Evolutionary conservation across 2,329 filamentous ascomycete species (phyloP).

Genomic region (Diaporthe batatas): DNA sequence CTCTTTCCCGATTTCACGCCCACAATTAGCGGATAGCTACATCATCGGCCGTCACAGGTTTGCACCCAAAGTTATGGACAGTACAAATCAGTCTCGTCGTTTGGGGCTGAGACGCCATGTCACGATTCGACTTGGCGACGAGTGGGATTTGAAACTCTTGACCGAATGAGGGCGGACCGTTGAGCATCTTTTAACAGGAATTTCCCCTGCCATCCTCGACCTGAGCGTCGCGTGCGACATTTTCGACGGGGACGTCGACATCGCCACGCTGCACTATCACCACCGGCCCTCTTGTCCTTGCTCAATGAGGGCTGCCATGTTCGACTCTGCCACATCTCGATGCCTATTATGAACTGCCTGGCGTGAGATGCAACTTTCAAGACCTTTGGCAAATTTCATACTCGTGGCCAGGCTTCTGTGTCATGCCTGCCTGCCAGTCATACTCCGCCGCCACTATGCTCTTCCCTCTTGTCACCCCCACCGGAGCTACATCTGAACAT

Average conservation of each 20-base stretch:
- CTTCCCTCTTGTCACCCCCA: constrained; percentile 15
- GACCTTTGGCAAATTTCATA: background rate
- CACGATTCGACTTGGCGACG: background rate
- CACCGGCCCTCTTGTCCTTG: background rate
- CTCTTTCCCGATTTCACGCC: background rate
- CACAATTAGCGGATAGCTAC: too few species aligned
- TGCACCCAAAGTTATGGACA: background rate
- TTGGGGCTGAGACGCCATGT: background rate
- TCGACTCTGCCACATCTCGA: background rate
- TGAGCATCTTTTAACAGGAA: background rate
- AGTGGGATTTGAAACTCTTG: background rate
- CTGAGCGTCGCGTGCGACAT: background rate
- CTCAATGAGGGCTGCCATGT: background rate
- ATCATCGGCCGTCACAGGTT: too few species aligned
- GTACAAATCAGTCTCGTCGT: background rate
- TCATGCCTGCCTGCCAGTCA: background rate
- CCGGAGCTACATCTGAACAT: constrained; percentile 40
- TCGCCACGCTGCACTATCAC: background rate
- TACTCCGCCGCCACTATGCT: background rate
- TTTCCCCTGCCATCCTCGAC: background rate
- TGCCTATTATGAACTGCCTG: background rate
- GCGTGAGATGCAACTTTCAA: background rate
- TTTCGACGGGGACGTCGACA: background rate
- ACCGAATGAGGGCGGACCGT: background rate
- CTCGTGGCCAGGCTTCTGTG: background rate